Percentiles rank a stretch among this genome's conserved stretches.
phyloP scores from a whole-genome alignment of 108 stramenopile genomes.

The Skeletonema costatum region DNA sequence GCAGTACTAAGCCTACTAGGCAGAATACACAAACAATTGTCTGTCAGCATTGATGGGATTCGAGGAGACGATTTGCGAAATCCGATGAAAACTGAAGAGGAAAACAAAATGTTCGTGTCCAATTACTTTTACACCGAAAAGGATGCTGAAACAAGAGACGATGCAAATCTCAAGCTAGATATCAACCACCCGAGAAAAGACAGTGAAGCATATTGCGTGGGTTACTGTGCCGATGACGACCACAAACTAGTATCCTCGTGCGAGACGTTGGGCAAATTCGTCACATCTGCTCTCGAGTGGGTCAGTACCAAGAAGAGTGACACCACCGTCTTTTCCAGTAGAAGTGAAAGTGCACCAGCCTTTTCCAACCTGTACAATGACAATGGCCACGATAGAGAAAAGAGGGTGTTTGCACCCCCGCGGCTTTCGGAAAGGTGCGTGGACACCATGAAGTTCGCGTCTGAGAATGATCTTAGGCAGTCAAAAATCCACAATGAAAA shows the following conservation, averaged over 20 bases:
- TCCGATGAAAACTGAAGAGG: background rate
- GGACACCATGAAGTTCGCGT: background rate
- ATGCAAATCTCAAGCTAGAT: slow-evolving; percentile 25
- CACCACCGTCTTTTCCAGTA: background rate
- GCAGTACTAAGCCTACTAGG: background rate
- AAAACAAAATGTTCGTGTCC: slow-evolving; percentile 24
- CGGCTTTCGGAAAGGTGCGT: slow-evolving; percentile 3
- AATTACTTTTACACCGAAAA: slow-evolving; percentile 36
- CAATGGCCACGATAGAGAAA: background rate
- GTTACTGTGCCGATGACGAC: background rate
- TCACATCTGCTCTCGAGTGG: background rate
- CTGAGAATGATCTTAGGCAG: background rate
- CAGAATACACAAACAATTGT: slow-evolving; percentile 39
- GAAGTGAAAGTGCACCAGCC: background rate
- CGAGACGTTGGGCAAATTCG: background rate
- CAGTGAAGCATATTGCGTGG: slow-evolving; percentile 22
- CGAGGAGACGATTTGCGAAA: background rate
- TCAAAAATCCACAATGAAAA: background rate
- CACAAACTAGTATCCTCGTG: background rate
- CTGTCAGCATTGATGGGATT: slow-evolving; percentile 1
- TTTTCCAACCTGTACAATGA: background rate
- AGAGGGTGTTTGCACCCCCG: slow-evolving; percentile 26
- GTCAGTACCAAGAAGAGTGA: background rate
- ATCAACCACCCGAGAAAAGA: slow-evolving; percentile 28
- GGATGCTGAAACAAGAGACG: background rate